phyloP scores from a whole-genome alignment of 768 basidiomycete species.

The Candolleomyces aberdarensis region DNA sequence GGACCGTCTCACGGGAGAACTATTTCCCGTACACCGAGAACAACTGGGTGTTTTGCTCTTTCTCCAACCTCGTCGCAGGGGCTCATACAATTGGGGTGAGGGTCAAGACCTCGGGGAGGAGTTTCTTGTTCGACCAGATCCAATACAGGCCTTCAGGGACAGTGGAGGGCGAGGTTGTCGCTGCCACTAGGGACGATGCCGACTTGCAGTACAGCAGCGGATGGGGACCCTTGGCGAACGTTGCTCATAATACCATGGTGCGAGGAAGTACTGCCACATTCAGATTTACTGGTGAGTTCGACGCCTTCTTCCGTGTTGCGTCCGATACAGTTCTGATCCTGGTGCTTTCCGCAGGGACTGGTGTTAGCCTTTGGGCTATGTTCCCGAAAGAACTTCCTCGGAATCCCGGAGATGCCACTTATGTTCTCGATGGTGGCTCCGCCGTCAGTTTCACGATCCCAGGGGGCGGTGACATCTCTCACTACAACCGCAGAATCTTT shows the following conservation, averaged over 20 bases:
- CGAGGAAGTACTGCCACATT: neutral
- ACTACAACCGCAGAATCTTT: neutral
- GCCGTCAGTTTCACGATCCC: neutral
- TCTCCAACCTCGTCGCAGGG: neutral
- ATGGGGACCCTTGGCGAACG: neutral
- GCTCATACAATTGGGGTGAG: neutral
- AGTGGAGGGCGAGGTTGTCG: conserved; percentile 3
- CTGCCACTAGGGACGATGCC: conserved; percentile 4
- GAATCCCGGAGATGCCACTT: neutral
- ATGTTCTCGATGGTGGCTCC: neutral
- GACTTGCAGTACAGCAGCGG: conserved; percentile 1
- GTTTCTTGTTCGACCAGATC: conserved; percentile 6
- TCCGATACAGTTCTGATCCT: neutral
- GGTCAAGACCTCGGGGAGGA: neutral
- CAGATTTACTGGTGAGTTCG: conserved; percentile 4
- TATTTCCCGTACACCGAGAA: conserved; percentile 5
- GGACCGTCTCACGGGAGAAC: neutral
- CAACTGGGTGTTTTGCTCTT: conserved; percentile 6
- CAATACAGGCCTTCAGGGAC: conserved; percentile 2
- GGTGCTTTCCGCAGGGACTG: neutral
- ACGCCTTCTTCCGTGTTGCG: neutral
- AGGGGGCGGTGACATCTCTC: neutral
- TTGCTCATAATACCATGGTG: neutral
- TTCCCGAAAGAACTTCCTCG: neutral
- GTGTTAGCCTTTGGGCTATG: conserved; percentile 2